These are phyloP conservation scores for Curvularia verruculosa DNA, from an alignment of 2,329 filamentous ascomycete species.

Conservation along the genomic window DNA sequence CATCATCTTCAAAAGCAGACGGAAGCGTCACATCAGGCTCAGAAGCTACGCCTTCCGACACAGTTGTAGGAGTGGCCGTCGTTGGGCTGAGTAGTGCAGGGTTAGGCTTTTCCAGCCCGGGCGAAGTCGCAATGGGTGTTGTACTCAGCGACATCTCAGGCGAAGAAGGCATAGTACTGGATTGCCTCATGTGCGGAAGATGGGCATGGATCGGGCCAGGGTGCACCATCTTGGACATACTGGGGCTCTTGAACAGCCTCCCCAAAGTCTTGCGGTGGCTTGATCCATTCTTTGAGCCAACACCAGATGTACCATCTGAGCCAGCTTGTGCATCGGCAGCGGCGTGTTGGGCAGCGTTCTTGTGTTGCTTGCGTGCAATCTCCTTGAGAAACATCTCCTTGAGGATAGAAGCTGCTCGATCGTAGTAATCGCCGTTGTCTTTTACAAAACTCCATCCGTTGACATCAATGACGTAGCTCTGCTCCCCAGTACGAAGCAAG, in stretches of 20 bases:
- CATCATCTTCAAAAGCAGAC: conserved; percentile 34
- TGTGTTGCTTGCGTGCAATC: conserved; percentile 64
- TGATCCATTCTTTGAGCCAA: conserved; percentile 43
- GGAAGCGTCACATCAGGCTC: conserved; percentile 43
- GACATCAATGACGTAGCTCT: conserved; percentile 97
- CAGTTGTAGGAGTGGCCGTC: conserved; percentile 11
- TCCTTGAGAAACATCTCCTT: conserved; percentile 88
- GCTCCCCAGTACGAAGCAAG: conserved; percentile 81
- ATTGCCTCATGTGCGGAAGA: conserved; percentile 44
- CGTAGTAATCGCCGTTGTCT: conserved; percentile 98
- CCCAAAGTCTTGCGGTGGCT: conserved; percentile 58
- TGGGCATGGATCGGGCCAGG: conserved; percentile 43
- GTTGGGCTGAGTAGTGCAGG: conserved; percentile 28
- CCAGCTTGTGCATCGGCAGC: conserved; percentile 44
- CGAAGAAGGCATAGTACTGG: conserved; percentile 49
- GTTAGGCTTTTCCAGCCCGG: conserved; percentile 50
- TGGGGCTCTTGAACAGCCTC: conserved; percentile 68
- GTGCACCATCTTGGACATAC: conserved; percentile 64
- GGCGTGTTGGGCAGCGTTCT: conserved; percentile 45
- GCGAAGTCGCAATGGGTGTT: conserved; percentile 53
- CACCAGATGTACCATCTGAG: conserved; percentile 22
- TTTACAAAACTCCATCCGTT: conserved; percentile 99
- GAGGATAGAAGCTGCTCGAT: conserved; percentile 84
- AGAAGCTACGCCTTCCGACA: conserved; percentile 32
- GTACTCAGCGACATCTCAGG: conserved; percentile 53